Base-by-base conservation (phyloP, 345 rosid species). In the Hirschfeldia incana region DNA sequence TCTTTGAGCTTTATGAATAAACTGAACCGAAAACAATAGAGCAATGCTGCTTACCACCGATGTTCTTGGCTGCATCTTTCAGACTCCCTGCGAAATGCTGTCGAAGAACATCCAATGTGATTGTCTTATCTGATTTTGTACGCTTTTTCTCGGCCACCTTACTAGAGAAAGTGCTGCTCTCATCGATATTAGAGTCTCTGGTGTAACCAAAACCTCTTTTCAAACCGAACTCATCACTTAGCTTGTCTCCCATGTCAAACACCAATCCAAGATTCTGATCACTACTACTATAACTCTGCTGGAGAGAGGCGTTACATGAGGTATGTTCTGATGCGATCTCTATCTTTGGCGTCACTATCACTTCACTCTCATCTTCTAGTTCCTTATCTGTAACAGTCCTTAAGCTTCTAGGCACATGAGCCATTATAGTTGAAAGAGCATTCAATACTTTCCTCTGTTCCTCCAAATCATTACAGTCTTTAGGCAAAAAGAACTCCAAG, bases 401-500 rank as follows among this genome's bases (percentile, higher is more conserved):
- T 79, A 94, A 85, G 81, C 78, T 89, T 80, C 13, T 83, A 78
- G 94, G 89, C 37, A 89, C 91, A 75, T 84, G 92, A 64, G 88
- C 88, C 77, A 92, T 90, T 26, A 90, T 79, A 65, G 83, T 61
- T 1, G 98, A 92, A 59, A 92, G 85, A 7, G 89, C 90, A 66
- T 81, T 76, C 57, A 94, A 90, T 91, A 92, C 84, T 70, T 78
- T 85, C 86, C 77, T 88, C 69, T 92, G 98, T 39, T 84, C 86
- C 75, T 87, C 87, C 2, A 79, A 78, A 81, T 86, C 89, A 72
- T 58, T 75, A 69, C 97, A 94, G 77, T 85, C 88, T 58, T 72
- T 77, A 0, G 98, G 98, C 76, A 94, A 84, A 87, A 94, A 94
- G 83, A 94, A 92, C 86, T 94, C 98, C 83, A 94, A 86, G 70